A percentile compares a stretch with the other conserved stretches of the same genome.
phyloP scores from a whole-genome alignment of 73 alveolate species.

The Stentor coeruleus region DNA sequence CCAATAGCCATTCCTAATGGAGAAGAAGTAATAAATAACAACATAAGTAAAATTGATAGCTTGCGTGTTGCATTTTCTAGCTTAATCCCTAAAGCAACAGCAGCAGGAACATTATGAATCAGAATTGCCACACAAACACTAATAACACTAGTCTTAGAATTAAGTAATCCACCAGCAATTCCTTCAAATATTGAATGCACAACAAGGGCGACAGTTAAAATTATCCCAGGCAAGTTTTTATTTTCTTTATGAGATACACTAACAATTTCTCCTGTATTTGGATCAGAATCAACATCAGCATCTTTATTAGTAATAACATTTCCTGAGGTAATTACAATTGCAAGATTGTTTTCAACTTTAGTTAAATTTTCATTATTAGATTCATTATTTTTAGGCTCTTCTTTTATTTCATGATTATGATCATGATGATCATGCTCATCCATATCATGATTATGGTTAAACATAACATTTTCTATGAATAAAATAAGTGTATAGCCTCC shows the following conservation, averaged over 20 bases:
- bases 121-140: conserved; percentile 61
- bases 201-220: conserved; percentile 64
- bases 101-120: conserved; percentile 86
- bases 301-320: not conserved
- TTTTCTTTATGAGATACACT: not conserved
- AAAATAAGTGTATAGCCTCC: not conserved
- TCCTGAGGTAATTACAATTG: not conserved
- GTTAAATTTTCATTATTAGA: not conserved
- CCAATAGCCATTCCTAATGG: conserved; percentile 58
- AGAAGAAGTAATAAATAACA: conserved; percentile 41
- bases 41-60: conserved; percentile 20
- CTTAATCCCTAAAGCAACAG: conserved; percentile 76
- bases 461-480: not conserved
- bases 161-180: conserved; percentile 64
- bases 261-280: not conserved
- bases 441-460: not conserved
- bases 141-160: not conserved
- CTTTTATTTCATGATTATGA: not conserved
- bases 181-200: conserved; percentile 90
- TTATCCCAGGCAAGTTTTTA: conserved; percentile 43
- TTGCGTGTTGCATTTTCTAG: conserved; percentile 38
- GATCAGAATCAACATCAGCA: too few species aligned
- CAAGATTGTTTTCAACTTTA: not conserved
- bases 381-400: not conserved
- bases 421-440: not conserved